A percentile compares a stretch with the other conserved stretches of the same genome.
Conservation (phyloP, 805 yeast species). For the Nakazawaea wickerhamii region DNA sequence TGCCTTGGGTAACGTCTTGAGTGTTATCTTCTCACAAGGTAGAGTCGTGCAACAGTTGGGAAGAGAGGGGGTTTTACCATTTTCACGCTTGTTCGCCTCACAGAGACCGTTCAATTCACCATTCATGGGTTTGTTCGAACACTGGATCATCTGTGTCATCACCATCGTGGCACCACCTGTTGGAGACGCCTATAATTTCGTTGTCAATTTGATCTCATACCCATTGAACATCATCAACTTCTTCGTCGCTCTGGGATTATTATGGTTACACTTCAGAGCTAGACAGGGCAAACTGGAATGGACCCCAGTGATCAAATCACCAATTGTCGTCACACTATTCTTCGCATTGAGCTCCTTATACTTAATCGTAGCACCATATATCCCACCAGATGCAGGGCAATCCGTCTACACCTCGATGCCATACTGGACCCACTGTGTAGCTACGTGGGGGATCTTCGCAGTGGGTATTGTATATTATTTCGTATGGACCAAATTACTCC, state of each 20-base stretch:
- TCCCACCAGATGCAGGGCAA: slow-evolving; percentile 66
- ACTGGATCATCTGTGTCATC: slow-evolving; percentile 68
- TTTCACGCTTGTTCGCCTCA: slow-evolving; percentile 63
- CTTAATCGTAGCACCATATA: slow-evolving; percentile 70
- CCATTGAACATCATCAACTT: slow-evolving; percentile 75
- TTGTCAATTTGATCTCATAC: slow-evolving; percentile 73
- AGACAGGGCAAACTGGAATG: slow-evolving; percentile 48
- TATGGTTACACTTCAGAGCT: slow-evolving; percentile 50
- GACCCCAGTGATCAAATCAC: slow-evolving; percentile 46
- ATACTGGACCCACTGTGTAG: slow-evolving; percentile 74
- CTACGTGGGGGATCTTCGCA: slow-evolving; percentile 71
- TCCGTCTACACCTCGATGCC: slow-evolving; percentile 66
- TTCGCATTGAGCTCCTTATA: slow-evolving; percentile 63
- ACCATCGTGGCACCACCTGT: slow-evolving; percentile 79
- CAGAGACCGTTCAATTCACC: slow-evolving; percentile 74
- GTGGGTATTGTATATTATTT: slow-evolving; percentile 65
- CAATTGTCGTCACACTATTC: slow-evolving; percentile 56
- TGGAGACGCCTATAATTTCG: slow-evolving; percentile 82
- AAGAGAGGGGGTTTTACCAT: slow-evolving; percentile 77
- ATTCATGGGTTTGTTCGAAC: slow-evolving; percentile 65
- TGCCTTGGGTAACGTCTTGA: slow-evolving; percentile 76
- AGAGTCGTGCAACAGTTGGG: slow-evolving; percentile 77
- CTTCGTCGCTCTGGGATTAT: slow-evolving; percentile 55
- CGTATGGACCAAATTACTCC: slow-evolving; percentile 55
- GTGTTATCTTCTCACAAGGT: slow-evolving; percentile 79